phyloP scores from a whole-genome alignment of 257 asterid species.

The Forsythia viridissima region DNA sequence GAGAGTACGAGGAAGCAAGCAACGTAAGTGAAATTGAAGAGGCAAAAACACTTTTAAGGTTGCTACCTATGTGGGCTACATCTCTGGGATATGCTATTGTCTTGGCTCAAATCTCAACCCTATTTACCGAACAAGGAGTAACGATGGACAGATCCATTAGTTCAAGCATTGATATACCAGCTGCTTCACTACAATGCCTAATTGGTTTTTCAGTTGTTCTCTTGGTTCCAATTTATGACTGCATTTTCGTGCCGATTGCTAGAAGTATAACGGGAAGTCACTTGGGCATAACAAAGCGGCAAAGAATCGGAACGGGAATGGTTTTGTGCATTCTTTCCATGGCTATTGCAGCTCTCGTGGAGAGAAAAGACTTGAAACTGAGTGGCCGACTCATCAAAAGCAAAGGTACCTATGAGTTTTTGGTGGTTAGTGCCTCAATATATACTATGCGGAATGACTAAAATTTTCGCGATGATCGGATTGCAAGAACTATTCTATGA shows the following conservation, averaged over 20 bases:
- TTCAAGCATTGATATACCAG: slow-evolving; percentile 30
- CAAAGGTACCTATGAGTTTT: slow-evolving; percentile 57
- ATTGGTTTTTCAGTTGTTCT: slow-evolving; percentile 24
- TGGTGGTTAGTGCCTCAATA: slow-evolving; percentile 75
- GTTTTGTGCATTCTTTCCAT: slow-evolving; percentile 41
- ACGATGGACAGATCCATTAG: slow-evolving; percentile 36
- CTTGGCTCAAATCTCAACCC: slow-evolving; percentile 31
- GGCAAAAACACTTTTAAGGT: slow-evolving; percentile 35
- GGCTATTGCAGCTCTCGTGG: slow-evolving; percentile 56
- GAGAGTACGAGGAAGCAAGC: background rate
- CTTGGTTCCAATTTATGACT: slow-evolving; percentile 41
- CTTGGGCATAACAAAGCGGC: slow-evolving; percentile 61
- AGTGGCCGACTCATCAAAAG: slow-evolving; percentile 43
- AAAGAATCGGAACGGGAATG: slow-evolving; percentile 52
- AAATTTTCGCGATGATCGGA: slow-evolving; percentile 42
- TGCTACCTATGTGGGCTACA: slow-evolving; percentile 35
- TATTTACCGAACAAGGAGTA: slow-evolving; percentile 41
- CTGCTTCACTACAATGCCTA: slow-evolving; percentile 39
- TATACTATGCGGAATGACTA: slow-evolving; percentile 39
- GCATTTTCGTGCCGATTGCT: slow-evolving; percentile 41
- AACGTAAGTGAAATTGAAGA: slow-evolving; percentile 29
- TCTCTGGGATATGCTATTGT: slow-evolving; percentile 34
- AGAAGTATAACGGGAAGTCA: slow-evolving; percentile 45
- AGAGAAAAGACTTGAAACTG: slow-evolving; percentile 46
- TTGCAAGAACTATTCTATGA: slow-evolving; percentile 61